Evolutionary conservation across 2,329 filamentous ascomycete genomes (phyloP), one percentile per base, ranked within the genome.

Genomic region (Orbilia oligospora): DNA sequence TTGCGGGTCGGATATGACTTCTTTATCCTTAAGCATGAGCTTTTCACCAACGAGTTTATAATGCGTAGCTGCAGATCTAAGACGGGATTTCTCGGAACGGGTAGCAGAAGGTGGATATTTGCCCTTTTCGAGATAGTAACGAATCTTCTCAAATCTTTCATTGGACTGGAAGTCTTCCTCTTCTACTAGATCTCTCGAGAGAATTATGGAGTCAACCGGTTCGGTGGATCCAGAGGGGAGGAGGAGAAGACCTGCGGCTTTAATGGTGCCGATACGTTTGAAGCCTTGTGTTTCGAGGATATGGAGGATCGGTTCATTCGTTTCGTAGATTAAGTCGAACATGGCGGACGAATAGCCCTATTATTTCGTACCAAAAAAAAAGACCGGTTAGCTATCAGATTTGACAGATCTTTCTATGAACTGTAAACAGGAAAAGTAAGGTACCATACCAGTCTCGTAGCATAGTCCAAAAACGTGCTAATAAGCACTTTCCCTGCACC

Each of bases 61-160:
- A 85, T 98, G 95, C 20, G 94, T 97, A 48, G 94, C 94, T 58
- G 95, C 94, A 85, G 93, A 97, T 82, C 96, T 90, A 71, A 99
- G 90, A 82, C 95, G 92, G 86, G 92, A 95, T 89, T 98, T 98
- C 85, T 98, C 96, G 72, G 94, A 94, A 76, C 95, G 90, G 87
- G 97, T 94, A 83, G 95, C 94, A 80, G 94, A 95, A 82, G 91
- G 91, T 76, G 96, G 96, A 84, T 99, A 98, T 84, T 94, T 93
- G 83, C 91, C 92, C 84, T 94, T 93, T 86, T 97, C 97, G 83
- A 98, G 90, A 85, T 98, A 98, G 87, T 93, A 98, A 83, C 94
- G 92, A 84, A 98, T 98, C 88, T 97, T 97, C 87, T 97, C 95
- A 87, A 98, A 98, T 82, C 96, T 93, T 86, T 97, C 94, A 87